phyloP scores from a whole-genome alignment of 1,284 basidiomycete genomes.

The Xerocomus nothofagi region DNA sequence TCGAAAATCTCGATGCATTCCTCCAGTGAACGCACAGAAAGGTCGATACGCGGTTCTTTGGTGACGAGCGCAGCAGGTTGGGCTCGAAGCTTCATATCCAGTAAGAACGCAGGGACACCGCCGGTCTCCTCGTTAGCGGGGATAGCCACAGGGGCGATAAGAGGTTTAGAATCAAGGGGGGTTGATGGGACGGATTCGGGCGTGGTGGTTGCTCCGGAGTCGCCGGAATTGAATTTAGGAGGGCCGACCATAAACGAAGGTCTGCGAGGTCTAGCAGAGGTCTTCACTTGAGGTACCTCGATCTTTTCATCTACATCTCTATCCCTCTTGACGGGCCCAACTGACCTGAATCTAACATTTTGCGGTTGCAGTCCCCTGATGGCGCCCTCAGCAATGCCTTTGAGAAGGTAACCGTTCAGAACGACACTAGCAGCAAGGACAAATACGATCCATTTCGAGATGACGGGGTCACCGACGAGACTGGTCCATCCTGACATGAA shows the following conservation, averaged over 20 bases:
- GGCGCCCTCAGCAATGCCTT: slow-evolving; percentile 61
- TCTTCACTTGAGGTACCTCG: slow-evolving; percentile 15
- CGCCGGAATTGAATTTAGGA: slow-evolving; percentile 14
- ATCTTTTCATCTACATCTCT: slow-evolving; percentile 28
- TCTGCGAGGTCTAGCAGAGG: slow-evolving; percentile 16
- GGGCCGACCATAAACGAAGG: slow-evolving; percentile 31
- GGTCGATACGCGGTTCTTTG: slow-evolving; percentile 21
- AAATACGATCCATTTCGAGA: slow-evolving; percentile 96
- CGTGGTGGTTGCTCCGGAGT: slow-evolving; percentile 18
- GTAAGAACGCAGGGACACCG: slow-evolving; percentile 43
- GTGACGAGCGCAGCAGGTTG: slow-evolving; percentile 25
- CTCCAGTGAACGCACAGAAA: slow-evolving; percentile 60
- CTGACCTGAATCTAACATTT: slow-evolving; percentile 48
- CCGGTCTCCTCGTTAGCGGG: slow-evolving; percentile 17
- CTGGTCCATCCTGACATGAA: slow-evolving; percentile 94
- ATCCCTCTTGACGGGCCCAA: slow-evolving; percentile 34
- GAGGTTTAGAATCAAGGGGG: slow-evolving; percentile 15
- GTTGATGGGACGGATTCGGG: slow-evolving; percentile 20
- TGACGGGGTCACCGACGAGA: slow-evolving; percentile 93
- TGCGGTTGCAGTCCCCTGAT: slow-evolving; percentile 42
- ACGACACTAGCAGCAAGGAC: slow-evolving; percentile 85
- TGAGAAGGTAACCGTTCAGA: slow-evolving; percentile 93
- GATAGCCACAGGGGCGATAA: slow-evolving; percentile 30
- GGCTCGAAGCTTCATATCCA: slow-evolving; percentile 48
- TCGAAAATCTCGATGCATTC: slow-evolving; percentile 88